Evolutionary conservation across 106 monocot genomes (phyloP).

Genomic region (Dendrobium catenatum): DNA sequence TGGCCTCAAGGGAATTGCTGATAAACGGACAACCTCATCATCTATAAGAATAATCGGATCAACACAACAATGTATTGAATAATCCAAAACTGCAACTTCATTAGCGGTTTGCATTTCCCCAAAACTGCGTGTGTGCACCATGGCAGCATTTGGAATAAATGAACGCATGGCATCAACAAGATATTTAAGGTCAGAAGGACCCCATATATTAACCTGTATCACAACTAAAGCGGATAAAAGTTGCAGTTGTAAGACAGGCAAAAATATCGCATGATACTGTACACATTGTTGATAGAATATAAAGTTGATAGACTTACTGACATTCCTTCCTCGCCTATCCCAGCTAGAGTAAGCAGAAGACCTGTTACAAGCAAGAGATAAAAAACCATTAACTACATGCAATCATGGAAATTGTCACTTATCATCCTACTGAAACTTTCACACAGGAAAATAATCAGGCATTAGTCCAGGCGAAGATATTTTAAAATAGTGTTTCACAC

Average conservation of each 20-base stretch:
- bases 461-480: not conserved
- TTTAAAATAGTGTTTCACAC: not conserved
- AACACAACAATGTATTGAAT: constrained; percentile 1
- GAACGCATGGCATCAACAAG: constrained; percentile 86
- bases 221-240: constrained; percentile 2
- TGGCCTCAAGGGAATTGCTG: constrained; percentile 67
- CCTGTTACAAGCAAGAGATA: constrained; percentile 31
- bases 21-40: constrained; percentile 85
- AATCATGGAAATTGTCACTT: not conserved
- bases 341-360: constrained; percentile 83
- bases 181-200: constrained; percentile 89
- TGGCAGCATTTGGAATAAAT: constrained; percentile 87
- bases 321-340: constrained; percentile 96
- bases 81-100: constrained; percentile 16
- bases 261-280: not conserved
- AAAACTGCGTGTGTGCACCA: constrained; percentile 90
- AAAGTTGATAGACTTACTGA: constrained; percentile 45
- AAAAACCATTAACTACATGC: constrained; percentile 1
- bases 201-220: constrained; percentile 91
- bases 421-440: not conserved
- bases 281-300: not conserved
- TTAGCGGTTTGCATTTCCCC: constrained; percentile 26
- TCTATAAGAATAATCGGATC: constrained; percentile 72
- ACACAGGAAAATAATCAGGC: not conserved
- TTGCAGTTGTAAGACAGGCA: not conserved